Evolutionary conservation across 1,284 basidiomycete genomes (phyloP).

Genomic region (Ceraceosorus bombacis): DNA sequence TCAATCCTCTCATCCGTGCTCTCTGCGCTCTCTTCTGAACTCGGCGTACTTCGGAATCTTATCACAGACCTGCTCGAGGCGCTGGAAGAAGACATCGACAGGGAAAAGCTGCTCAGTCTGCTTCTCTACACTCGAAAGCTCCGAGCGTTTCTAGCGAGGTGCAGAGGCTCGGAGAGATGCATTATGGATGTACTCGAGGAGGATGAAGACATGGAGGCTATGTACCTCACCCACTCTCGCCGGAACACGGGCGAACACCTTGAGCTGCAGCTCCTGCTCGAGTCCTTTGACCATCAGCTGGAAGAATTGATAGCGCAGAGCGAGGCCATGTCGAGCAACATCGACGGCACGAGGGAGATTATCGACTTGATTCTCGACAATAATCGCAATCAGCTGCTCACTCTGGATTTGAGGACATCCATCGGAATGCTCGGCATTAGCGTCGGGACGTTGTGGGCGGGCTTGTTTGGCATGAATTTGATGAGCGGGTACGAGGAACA

Average conservation of each 20-base stretch:
- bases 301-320: conserved; percentile 39
- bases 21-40: conserved; percentile 36
- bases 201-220: conserved; percentile 68
- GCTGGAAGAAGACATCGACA: conserved; percentile 40
- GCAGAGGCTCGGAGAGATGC: conserved; percentile 29
- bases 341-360: conserved; percentile 92
- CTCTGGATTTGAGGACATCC: conserved; percentile 83
- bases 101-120: conserved; percentile 35
- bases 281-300: conserved; percentile 76
- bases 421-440: conserved; percentile 89
- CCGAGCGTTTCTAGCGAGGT: conserved; percentile 27
- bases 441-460: conserved; percentile 82
- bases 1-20: conserved; percentile 37
- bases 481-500: not conserved
- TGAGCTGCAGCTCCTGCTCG: conserved; percentile 82
- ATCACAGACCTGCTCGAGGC: conserved; percentile 27
- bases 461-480: conserved; percentile 54
- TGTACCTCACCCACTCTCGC: conserved; percentile 58
- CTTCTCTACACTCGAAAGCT: conserved; percentile 37
- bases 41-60: conserved; percentile 28
- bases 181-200: conserved; percentile 37
- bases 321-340: conserved; percentile 48
- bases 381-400: conserved; percentile 84
- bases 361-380: conserved; percentile 94
- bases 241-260: conserved; percentile 48